phyloP scores from a whole-genome alignment of 805 yeast genomes.

The Candida morakotiae region DNA sequence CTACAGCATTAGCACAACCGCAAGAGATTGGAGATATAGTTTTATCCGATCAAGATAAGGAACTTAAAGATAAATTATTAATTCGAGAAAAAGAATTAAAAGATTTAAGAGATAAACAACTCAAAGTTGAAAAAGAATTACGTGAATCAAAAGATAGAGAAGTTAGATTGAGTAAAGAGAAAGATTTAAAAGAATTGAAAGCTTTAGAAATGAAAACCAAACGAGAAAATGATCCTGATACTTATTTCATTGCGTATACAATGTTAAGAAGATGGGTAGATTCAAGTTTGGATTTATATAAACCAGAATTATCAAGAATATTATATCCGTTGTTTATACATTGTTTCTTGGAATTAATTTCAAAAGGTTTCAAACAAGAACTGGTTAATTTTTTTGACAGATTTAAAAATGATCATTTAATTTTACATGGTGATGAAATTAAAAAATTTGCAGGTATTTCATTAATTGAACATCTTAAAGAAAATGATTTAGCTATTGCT shows the following conservation, averaged over 20 bases:
- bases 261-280: constrained; percentile 86
- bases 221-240: constrained; percentile 58
- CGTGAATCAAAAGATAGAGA: constrained; percentile 38
- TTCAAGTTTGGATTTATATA: constrained; percentile 84
- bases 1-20: constrained; percentile 29
- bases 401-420: constrained; percentile 66
- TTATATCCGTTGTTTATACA: constrained; percentile 93
- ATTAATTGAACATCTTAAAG: constrained; percentile 74
- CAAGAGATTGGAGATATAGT: constrained; percentile 17
- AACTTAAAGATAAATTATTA: constrained; percentile 21
- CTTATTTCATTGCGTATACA: constrained; percentile 75
- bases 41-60: constrained; percentile 19
- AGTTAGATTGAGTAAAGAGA: constrained; percentile 32
- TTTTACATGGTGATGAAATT: constrained; percentile 76
- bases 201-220: constrained; percentile 42
- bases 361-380: constrained; percentile 52
- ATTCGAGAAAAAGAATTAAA: constrained; percentile 29
- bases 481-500: constrained; percentile 75
- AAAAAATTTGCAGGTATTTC: constrained; percentile 69
- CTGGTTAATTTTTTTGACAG: constrained; percentile 76
- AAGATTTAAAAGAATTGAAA: constrained; percentile 32
- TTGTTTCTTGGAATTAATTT: constrained; percentile 73
- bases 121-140: constrained; percentile 32
- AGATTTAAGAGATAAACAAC: constrained; percentile 32
- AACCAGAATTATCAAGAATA: constrained; percentile 78